Conservation (phyloP, 768 basidiomycete species). For the Kwoniella dejecticola region DNA sequence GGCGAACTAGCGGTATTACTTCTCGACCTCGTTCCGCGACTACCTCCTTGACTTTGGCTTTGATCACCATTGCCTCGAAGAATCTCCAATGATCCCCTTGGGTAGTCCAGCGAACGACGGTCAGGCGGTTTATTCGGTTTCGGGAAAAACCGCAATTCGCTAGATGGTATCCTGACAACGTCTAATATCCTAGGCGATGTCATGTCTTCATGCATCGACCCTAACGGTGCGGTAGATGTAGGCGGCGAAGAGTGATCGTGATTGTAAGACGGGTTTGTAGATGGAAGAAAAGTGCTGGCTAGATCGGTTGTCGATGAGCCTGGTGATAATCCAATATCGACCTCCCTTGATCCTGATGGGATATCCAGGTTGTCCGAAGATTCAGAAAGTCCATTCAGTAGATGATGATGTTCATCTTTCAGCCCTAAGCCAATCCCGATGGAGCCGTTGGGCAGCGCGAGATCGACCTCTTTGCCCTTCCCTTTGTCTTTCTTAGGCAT, state of each 20-base stretch:
- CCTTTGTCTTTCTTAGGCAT: constrained; percentile 30
- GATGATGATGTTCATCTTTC: background rate
- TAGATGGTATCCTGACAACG: constrained; percentile 42
- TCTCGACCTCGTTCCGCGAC: too few relatives aligned
- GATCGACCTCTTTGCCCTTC: constrained; percentile 24
- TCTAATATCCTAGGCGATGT: constrained; percentile 34
- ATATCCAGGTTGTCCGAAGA: background rate
- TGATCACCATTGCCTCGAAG: too few relatives aligned
- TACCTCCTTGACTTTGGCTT: too few relatives aligned
- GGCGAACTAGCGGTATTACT: too few relatives aligned
- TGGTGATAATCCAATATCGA: background rate
- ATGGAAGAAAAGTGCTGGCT: constrained; percentile 22
- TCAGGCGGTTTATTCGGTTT: constrained; percentile 16
- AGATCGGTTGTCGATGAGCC: background rate
- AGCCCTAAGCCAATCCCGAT: background rate
- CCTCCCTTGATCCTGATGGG: too few relatives aligned
- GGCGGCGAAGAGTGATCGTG: background rate
- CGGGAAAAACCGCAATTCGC: constrained; percentile 49
- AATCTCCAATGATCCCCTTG: constrained; percentile 5
- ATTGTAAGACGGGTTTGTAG: constrained; percentile 19
- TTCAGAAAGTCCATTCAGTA: background rate
- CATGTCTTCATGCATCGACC: constrained; percentile 1
- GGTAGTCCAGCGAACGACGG: background rate
- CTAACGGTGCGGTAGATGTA: background rate
- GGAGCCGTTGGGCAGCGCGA: background rate